Base-by-base conservation (phyloP, 2,329 filamentous ascomycete genomes). In the Elsinoe australis region DNA sequence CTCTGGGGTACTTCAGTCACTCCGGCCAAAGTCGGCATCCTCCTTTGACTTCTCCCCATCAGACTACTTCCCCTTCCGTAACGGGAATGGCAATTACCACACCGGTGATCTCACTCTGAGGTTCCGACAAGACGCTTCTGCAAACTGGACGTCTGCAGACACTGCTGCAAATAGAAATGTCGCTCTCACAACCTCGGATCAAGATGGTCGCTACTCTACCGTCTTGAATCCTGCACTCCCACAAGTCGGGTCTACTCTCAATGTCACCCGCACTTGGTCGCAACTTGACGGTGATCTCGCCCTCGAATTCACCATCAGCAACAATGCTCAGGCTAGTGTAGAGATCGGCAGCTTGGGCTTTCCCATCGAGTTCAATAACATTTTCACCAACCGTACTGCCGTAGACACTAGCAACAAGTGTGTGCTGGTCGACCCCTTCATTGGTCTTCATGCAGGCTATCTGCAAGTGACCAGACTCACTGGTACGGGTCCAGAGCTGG, bases 281-380 rank as follows among this genome's bases (percentile, higher is more conserved):
- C 62, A 71, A 2, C 58, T 71, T 0, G 61, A 66, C 0, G 70
- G 68, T 1, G 74, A 78, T 50, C 57, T 80, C 2, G 72, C 67
- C 4, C 61, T 81, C 3, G 66, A 66, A 12, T 73, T 79, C 57
- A 76, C 69, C 2, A 54, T 79, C 15, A 64, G 63, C 7, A 80
- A 79, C 51, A 60, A 59, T 0, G 70, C 59, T 0, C 53, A 55
- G 0, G 52, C 57, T 0, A 51, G 62, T 0, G 49, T 80, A 2
- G 76, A 80, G 50, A 60, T 81, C 4, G 78, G 78, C 1, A 72
- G 72, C 39, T 64, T 80, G 1, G 78, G 77, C 0, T 72, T 81
- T 44, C 77, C 77, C 0, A 69, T 75, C 15, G 75, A 78, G 57
- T 78, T 80, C 64, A 80, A 80, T 62, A 80, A 73, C 58, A 79